Conservation (phyloP, 164 flowering plant genomes). For the Tinospora cordifolia region DNA sequence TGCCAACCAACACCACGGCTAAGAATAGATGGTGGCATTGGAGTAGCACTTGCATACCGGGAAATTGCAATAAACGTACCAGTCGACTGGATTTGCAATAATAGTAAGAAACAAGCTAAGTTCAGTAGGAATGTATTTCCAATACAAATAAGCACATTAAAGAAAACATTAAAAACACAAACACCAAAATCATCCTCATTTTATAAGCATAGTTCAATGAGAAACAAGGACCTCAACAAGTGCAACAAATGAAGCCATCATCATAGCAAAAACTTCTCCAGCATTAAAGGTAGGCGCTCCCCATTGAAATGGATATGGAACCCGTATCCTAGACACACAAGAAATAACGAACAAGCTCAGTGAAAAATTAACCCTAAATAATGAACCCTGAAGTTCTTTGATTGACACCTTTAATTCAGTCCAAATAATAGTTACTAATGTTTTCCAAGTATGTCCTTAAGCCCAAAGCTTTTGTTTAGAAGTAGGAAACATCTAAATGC, state of each 20-base stretch:
- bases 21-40: conserved; percentile 75
- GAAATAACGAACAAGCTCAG: conserved; percentile 1
- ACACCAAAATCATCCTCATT: neutral
- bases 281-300: conserved; percentile 71
- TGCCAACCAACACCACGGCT: conserved; percentile 97
- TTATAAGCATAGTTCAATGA: neutral
- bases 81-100: conserved; percentile 47
- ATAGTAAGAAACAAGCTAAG: neutral
- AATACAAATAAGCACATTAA: neutral
- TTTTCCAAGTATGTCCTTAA: neutral
- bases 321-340: conserved; percentile 53
- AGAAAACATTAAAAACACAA: neutral
- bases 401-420: neutral
- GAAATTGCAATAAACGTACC: conserved; percentile 76
- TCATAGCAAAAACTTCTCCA: conserved; percentile 85
- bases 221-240: conserved; percentile 59
- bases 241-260: conserved; percentile 73
- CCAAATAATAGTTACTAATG: neutral
- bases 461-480: neutral
- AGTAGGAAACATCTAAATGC: neutral
- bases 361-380: too few relatives aligned
- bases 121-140: neutral
- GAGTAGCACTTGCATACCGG: conserved; percentile 91
- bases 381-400: neutral
- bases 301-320: conserved; percentile 46